Base-by-base conservation (phyloP, 257 asterid species). In the Rhazya stricta region DNA sequence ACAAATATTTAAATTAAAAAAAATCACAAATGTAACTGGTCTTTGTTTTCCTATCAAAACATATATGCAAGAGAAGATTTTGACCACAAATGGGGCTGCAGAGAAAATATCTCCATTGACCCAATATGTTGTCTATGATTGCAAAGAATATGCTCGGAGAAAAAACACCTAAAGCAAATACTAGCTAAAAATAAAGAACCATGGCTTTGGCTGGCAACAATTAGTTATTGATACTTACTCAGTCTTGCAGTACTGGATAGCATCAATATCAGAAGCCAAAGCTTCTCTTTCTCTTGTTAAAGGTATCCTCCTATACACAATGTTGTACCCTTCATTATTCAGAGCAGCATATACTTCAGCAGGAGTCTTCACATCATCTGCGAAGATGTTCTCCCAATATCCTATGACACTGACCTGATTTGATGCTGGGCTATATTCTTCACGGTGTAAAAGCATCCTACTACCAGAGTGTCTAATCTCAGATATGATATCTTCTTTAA, bases 281-380 rank as follows among this genome's bases (percentile, higher is more conserved):
- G 98, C 96, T 76, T 94, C 98, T 84, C 97, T 91, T 85, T 91
- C 98, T 81, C 98, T 89, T 3, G 98, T 91, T 81, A 94, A 85
- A 15, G 98, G 98, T 84, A 86, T 94, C 93, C 98, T 94, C 85
- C 82, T 80, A 81, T 89, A 94, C 75, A 81, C 81, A 73, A 91
- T 80, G 80, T 83, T 85, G 83, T 84, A 85, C 32, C 97, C 94
- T 74, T 89, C 95, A 73, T 76, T 62, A 82, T 79, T 81, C 86
- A 94, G 87, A 74, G 89, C 87, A 75, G 85, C 85, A 85, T 91
- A 94, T 69, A 94, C 91, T 86, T 94, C 98, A 23, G 97, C 90
- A 48, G 98, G 98, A 77, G 97, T 90, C 83, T 89, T 90, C 39
- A 94, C 94, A 86, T 90, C 98, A 87, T 87, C 92, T 16, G 80